These are phyloP conservation scores for Parasarocladium wereldwijsianum DNA, from an alignment of 2,329 filamentous ascomycete species.

Conservation along the genomic window DNA sequence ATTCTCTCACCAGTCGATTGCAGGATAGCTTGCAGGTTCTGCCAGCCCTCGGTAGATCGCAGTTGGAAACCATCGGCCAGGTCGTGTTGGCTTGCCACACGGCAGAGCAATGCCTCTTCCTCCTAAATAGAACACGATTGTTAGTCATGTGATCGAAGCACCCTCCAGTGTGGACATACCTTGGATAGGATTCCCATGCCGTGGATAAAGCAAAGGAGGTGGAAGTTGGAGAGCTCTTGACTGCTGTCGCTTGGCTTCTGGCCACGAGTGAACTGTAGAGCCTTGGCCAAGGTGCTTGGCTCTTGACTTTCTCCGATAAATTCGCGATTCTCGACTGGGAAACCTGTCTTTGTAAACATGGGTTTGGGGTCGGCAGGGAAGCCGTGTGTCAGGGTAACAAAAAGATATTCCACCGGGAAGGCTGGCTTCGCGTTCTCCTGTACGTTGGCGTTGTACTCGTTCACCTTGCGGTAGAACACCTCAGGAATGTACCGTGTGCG, in stretches of 20 bases:
- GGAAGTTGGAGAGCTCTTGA: slow-evolving; percentile 75
- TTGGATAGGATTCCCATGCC: slow-evolving; percentile 69
- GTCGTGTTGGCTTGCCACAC: slow-evolving; percentile 69
- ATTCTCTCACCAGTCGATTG: slow-evolving; percentile 94
- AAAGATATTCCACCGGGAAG: slow-evolving; percentile 91
- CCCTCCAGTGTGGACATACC: slow-evolving; percentile 38
- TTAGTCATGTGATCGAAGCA: slow-evolving; percentile 6
- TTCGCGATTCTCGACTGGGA: slow-evolving; percentile 86
- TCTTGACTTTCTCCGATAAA: slow-evolving; percentile 78
- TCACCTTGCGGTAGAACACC: slow-evolving; percentile 89
- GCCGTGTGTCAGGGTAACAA: slow-evolving; percentile 90
- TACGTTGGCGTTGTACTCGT: slow-evolving; percentile 91
- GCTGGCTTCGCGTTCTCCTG: slow-evolving; percentile 94
- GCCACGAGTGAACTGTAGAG: slow-evolving; percentile 46
- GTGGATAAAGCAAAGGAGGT: slow-evolving; percentile 78
- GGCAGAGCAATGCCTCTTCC: slow-evolving; percentile 74
- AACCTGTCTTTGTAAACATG: slow-evolving; percentile 57
- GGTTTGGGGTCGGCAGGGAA: slow-evolving; percentile 75
- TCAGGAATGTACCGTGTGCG: slow-evolving; percentile 86
- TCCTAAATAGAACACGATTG: slow-evolving; percentile 54
- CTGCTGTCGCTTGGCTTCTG: slow-evolving; percentile 48
- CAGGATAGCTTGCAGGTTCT: slow-evolving; percentile 82
- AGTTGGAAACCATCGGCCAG: slow-evolving; percentile 69
- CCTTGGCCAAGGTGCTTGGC: slow-evolving; percentile 49
- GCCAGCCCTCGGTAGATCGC: slow-evolving; percentile 80